A percentile compares a stretch with the other conserved stretches of the same genome.
Conservation (phyloP, 805 yeast species). For the Candida montana region DNA sequence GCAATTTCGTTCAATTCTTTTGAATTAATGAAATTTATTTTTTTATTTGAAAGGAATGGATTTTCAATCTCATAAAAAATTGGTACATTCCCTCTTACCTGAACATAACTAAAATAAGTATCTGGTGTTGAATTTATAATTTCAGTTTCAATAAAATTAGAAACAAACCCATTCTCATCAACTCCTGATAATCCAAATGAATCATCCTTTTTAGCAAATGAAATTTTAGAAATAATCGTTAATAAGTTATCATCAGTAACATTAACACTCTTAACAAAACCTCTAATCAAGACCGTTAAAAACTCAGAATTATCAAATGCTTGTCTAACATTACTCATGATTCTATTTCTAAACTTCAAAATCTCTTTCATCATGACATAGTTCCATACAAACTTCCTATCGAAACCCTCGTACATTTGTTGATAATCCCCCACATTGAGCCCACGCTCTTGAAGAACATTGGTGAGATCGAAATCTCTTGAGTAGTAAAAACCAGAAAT, state of each 20-base stretch:
- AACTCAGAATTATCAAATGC: conserved; percentile 65
- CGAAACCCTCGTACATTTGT: conserved; percentile 45
- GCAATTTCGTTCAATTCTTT: conserved; percentile 82
- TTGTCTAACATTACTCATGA: conserved; percentile 52
- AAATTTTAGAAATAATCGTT: conserved; percentile 82
- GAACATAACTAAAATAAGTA: conserved; percentile 67
- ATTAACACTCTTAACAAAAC: conserved; percentile 73
- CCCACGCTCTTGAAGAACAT: conserved; percentile 69
- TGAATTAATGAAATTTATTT: conserved; percentile 72
- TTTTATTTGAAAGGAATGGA: conserved; percentile 68
- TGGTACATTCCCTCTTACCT: conserved; percentile 89
- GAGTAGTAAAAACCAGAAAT: conserved; percentile 87
- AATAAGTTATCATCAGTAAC: conserved; percentile 36
- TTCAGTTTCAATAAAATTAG: conserved; percentile 90
- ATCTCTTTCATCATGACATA: conserved; percentile 76
- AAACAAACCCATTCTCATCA: conserved; percentile 88
- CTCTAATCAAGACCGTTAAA: conserved; percentile 80
- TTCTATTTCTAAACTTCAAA: conserved; percentile 60
- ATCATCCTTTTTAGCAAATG: conserved; percentile 86
- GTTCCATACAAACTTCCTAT: conserved; percentile 88
- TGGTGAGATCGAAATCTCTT: conserved; percentile 84
- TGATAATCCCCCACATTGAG: conserved; percentile 31
- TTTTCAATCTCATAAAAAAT: conserved; percentile 89
- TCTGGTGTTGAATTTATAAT: conserved; percentile 51
- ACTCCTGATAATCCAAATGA: conserved; percentile 75